Evolutionary conservation across 345 rosid species (phyloP).

Genomic region (Acer yangbiense): DNA sequence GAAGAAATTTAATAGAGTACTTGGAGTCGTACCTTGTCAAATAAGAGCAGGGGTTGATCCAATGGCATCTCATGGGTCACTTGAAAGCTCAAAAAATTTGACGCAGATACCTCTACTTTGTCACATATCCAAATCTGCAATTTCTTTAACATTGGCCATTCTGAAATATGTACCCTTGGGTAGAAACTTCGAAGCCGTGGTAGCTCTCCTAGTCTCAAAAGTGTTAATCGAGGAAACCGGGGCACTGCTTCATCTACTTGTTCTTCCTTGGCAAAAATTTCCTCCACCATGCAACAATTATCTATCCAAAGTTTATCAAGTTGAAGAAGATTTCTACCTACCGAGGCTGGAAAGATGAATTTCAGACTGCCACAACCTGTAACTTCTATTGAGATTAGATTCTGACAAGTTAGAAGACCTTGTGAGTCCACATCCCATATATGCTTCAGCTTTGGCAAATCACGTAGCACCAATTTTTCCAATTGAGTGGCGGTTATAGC

Average conservation of each 20-base stretch:
- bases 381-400: not conserved
- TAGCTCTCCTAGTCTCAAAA: not conserved
- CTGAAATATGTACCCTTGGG: conserved; percentile 4
- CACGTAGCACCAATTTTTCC: not conserved
- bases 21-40: conserved; percentile 20
- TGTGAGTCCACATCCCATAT: not conserved
- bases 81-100: not conserved
- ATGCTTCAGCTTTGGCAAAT: not conserved
- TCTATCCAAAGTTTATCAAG: not conserved
- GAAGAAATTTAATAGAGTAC: not conserved
- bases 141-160: conserved; percentile 20
- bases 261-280: not conserved
- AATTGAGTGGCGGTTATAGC: not conserved
- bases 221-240: conserved; percentile 9
- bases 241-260: not conserved
- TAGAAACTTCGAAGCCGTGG: conserved; percentile 15
- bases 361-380: not conserved
- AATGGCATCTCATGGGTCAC: not conserved
- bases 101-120: conserved; percentile 13
- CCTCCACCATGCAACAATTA: not conserved
- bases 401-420: not conserved
- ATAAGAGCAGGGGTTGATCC: conserved; percentile 10
- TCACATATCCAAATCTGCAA: conserved; percentile 11
- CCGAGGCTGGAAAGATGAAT: not conserved
- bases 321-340: not conserved